Evolutionary conservation across 352 stramenopile species (phyloP), one percentile per base, ranked within the genome.

Genomic region (Phytophthora sansomeana): DNA sequence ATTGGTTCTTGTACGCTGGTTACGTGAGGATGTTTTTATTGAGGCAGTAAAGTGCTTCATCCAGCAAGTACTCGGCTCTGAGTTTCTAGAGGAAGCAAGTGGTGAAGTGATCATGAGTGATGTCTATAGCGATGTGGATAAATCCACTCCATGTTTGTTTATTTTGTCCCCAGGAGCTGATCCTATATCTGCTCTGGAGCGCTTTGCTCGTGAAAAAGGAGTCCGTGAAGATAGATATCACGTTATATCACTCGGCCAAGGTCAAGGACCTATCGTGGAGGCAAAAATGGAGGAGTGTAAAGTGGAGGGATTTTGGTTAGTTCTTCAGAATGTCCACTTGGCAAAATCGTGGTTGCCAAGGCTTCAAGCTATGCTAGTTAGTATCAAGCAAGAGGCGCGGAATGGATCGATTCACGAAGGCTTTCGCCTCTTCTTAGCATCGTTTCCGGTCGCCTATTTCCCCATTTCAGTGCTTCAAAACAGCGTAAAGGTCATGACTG

Each of bases 251-350:
- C 82, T 94, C 3, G 84, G 86, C 0, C 87, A 95, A 63, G 87
- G 84, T 1, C 87, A 95, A 66, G 87, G 87, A 17, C 84, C 80
- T 0, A 67, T 92, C 6, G 87, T 89, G 1, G 83, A 91, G 62
- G 58, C 58, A 1, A 69, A 91, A 53, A 53, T 95, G 11, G 72
- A 84, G n/a, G 69, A 67, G 14, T 82, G 75, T 39, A 78, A 80
- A 35, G 44, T 19, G 0, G 41, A 87, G 13, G 87, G 87, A 0
- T 67, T 82, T 28, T 95, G 87, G 87, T 65, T 93, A 16, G 66
- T 87, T 19, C 60, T 95, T 19, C 83, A 94, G 19, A 94, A 95
- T 42, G 81, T 91, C 3, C 87, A 95, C 56, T 59, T 94, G 16
- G 79, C 76, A 6, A 89, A 90, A 46, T 92, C 82, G 0, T 95